Percentiles rank a stretch among this genome's conserved stretches.
Evolutionary conservation across 2,329 filamentous ascomycete genomes (phyloP).

Genomic region (Neonectria ditissima): DNA sequence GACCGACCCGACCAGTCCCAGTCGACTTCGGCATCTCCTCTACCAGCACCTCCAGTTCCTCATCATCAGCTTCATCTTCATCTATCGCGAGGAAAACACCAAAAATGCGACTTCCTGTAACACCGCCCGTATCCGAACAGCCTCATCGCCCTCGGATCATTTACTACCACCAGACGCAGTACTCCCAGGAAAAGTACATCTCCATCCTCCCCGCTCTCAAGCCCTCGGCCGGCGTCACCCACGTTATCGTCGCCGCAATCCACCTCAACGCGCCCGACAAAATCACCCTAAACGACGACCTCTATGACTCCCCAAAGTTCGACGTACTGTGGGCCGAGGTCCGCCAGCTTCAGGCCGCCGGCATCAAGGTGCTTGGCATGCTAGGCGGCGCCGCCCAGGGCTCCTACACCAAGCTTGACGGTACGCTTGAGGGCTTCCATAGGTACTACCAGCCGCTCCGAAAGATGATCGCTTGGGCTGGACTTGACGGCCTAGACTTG

Average conservation of each 20-base stretch:
- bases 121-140: not conserved
- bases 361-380: slow-evolving; percentile 85
- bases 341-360: slow-evolving; percentile 73
- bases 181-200: slow-evolving; percentile 54
- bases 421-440: slow-evolving; percentile 72
- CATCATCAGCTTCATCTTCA: not conserved
- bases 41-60: not conserved
- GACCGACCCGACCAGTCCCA: not conserved
- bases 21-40: not conserved
- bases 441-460: slow-evolving; percentile 77
- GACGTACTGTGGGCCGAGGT: slow-evolving; percentile 82
- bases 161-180: slow-evolving; percentile 64
- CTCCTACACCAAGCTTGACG: slow-evolving; percentile 69
- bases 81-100: not conserved
- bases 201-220: slow-evolving; percentile 62
- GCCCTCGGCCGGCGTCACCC: slow-evolving; percentile 67
- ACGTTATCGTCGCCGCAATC: slow-evolving; percentile 85
- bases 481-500: slow-evolving; percentile 76
- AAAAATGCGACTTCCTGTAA: slow-evolving; percentile 9
- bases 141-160: slow-evolving; percentile 55
- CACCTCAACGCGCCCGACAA: slow-evolving; percentile 77
- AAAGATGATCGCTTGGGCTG: slow-evolving; percentile 69
- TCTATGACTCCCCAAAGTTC: slow-evolving; percentile 72
- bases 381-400: slow-evolving; percentile 84
- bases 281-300: slow-evolving; percentile 82